phyloP scores from a whole-genome alignment of 257 asterid genomes.

The Apocynum venetum region DNA sequence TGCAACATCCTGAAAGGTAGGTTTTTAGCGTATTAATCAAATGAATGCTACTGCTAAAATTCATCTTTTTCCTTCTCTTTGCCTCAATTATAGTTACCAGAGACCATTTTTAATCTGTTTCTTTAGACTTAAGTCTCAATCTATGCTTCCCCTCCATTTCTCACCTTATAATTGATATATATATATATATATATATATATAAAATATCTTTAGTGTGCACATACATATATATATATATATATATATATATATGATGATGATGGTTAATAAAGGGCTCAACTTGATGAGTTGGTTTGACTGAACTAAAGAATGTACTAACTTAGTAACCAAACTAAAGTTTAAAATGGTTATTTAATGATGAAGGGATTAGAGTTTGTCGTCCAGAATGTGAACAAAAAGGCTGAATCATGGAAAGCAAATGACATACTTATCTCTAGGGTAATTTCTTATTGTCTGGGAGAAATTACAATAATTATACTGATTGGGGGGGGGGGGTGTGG shows the following conservation, averaged over 20 bases:
- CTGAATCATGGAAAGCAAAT: constrained; percentile 13
- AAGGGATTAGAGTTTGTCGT: constrained; percentile 18
- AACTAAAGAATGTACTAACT: constrained; percentile 2
- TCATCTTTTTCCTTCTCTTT: constrained; percentile 5
- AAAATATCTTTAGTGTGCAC: neutral
- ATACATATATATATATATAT: neutral
- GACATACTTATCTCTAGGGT: constrained; percentile 10
- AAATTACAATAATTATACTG: neutral
- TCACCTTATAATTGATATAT: too few relatives aligned
- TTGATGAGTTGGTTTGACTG: constrained; percentile 19
- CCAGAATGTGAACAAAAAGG: constrained; percentile 18
- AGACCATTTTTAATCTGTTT: constrained; percentile 1
- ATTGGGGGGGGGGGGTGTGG: neutral
- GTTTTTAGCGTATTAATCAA: constrained; percentile 6
- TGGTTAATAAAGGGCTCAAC: neutral
- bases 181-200: neutral
- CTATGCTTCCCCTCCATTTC: neutral
- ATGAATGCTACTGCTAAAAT: constrained; percentile 5
- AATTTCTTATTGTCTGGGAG: neutral
- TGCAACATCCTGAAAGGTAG: constrained; percentile 8
- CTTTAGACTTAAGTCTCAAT: constrained; percentile 11
- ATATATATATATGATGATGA: neutral
- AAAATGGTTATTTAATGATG: neutral
- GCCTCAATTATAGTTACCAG: constrained; percentile 8
- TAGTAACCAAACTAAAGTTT: constrained; percentile 6